These are phyloP conservation scores for Mariannaea elegans DNA, from an alignment of 2,329 filamentous ascomycete species.

Conservation along the genomic window DNA sequence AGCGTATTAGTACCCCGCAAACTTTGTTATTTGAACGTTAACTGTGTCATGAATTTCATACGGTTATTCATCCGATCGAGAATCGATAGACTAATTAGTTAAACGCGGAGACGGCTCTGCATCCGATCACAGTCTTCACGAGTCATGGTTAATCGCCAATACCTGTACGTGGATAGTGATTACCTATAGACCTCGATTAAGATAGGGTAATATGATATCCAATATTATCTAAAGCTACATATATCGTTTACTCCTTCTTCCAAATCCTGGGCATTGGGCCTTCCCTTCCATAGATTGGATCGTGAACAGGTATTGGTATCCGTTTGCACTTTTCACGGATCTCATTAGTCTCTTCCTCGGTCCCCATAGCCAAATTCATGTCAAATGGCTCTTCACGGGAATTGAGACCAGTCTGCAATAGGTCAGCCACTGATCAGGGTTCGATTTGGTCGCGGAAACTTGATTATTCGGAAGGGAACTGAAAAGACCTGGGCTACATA, in stretches of 20 bases:
- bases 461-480: neutral
- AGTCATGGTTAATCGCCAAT: no score
- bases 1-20: no score
- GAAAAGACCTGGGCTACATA: neutral
- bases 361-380: neutral
- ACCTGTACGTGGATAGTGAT: no score
- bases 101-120: no score
- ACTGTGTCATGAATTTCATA: no score
- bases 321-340: neutral
- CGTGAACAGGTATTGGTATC: neutral
- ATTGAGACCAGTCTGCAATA: neutral
- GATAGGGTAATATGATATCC: no score
- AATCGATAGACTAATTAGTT: no score
- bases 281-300: slow-evolving; percentile 10
- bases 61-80: no score
- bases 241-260: neutral
- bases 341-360: neutral
- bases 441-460: no score
- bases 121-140: no score
- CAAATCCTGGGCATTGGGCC: neutral
- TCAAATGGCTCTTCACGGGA: neutral
- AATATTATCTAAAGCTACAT: neutral
- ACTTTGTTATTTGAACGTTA: no score
- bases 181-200: no score
- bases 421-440: neutral